Evolutionary conservation across 202 grass and related monocot genomes (phyloP).

Genomic region (Eragrostis tef): DNA sequence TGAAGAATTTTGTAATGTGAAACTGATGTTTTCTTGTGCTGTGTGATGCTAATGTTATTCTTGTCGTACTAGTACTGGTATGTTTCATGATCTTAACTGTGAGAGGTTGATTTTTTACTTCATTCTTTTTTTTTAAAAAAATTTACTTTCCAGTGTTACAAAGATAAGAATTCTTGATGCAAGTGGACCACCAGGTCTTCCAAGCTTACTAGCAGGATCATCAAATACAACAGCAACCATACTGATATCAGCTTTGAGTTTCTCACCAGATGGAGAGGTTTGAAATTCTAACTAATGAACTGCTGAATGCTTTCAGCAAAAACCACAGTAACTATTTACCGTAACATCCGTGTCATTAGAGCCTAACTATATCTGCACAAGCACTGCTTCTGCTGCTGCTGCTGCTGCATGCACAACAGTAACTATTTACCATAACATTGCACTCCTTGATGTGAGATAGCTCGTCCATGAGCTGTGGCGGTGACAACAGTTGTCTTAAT

Average conservation of each 20-base stretch:
- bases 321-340: conserved; percentile 1
- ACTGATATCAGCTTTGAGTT: conserved; percentile 87
- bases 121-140: conserved; percentile 22
- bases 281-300: conserved; percentile 38
- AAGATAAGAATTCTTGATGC: conserved; percentile 99
- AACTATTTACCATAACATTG: too few species aligned
- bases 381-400: too few species aligned
- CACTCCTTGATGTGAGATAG: too few species aligned
- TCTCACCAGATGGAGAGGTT: conserved; percentile 94
- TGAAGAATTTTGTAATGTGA: not conserved
- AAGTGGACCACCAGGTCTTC: conserved; percentile 89
- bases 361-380: too few species aligned
- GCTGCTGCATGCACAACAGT: too few species aligned
- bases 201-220: conserved; percentile 75
- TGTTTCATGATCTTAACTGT: not conserved
- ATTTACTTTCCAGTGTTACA: conserved; percentile 65
- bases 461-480: too few species aligned
- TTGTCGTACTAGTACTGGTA: not conserved
- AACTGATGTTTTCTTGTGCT: conserved; percentile 2
- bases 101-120: not conserved
- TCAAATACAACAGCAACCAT: conserved; percentile 59
- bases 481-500: too few species aligned
- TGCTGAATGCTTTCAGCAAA: conserved; percentile 32
- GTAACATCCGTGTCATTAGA: too few species aligned
- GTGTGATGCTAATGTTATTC: not conserved